Percentiles rank a stretch among this genome's conserved stretches.
phyloP scores from a whole-genome alignment of 2,329 filamentous ascomycete species.

The Akanthomyces muscarius region DNA sequence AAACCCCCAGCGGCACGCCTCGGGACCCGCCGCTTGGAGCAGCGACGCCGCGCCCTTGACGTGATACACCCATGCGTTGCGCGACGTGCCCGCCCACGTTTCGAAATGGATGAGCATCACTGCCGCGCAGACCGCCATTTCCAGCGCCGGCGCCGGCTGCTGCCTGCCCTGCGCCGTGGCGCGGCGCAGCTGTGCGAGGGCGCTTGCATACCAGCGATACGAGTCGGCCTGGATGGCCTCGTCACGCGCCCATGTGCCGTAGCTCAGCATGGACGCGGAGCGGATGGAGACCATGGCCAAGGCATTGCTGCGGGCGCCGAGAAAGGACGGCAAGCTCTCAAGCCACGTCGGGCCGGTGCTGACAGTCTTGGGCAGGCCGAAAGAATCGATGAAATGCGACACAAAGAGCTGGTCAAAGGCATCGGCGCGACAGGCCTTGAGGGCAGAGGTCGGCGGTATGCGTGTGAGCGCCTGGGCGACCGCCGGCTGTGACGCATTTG shows the following conservation, averaged over 20 bases:
- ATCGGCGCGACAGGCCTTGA: background rate
- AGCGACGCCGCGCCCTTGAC: slow-evolving; percentile 10
- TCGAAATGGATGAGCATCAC: slow-evolving; percentile 15
- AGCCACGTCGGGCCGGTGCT: background rate
- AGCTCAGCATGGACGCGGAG: slow-evolving; percentile 12
- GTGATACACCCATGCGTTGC: slow-evolving; percentile 9
- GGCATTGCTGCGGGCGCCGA: background rate
- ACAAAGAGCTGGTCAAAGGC: slow-evolving; percentile 14
- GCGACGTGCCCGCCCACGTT: slow-evolving; percentile 3
- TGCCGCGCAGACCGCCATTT: slow-evolving; percentile 3
- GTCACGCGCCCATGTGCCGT: slow-evolving; percentile 10
- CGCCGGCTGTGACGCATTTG: background rate
- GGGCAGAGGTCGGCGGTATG: background rate
- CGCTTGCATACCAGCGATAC: slow-evolving; percentile 8
- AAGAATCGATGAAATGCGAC: slow-evolving; percentile 10
- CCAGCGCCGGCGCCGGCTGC: background rate
- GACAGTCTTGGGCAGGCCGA: background rate
- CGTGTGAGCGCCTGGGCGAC: background rate
- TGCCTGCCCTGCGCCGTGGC: background rate
- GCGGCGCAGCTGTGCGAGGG: background rate
- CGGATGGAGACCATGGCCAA: slow-evolving; percentile 8
- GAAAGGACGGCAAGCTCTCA: slow-evolving; percentile 4
- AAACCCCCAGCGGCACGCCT: background rate
- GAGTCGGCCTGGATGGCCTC: background rate
- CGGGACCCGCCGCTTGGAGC: background rate